A percentile compares a stretch with the other conserved stretches of the same genome.
Evolutionary conservation across 1,284 basidiomycete genomes (phyloP).

Genomic region (Ganoderma leucocontextum): DNA sequence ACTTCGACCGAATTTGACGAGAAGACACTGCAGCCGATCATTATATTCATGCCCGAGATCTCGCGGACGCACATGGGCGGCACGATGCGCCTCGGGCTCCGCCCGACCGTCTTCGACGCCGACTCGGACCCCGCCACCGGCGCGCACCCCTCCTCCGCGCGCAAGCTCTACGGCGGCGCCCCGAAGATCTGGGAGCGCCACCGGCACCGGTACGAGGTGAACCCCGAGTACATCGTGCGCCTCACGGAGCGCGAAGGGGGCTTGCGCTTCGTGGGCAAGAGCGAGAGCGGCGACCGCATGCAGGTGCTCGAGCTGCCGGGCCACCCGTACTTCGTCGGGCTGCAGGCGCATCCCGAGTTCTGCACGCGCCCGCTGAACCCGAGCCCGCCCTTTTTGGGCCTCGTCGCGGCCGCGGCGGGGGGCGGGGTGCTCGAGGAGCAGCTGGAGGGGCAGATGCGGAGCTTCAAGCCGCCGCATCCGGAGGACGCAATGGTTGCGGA

Average conservation of each 20-base stretch:
- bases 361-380: slow-evolving; percentile 99
- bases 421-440: slow-evolving; percentile 76
- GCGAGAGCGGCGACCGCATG: slow-evolving; percentile 97
- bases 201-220: slow-evolving; percentile 97
- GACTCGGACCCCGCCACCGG: slow-evolving; percentile 41
- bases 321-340: slow-evolving; percentile 94
- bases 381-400: slow-evolving; percentile 96
- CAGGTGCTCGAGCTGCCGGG: slow-evolving; percentile 93
- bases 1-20: slow-evolving; percentile 86
- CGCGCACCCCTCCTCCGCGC: slow-evolving; percentile 71
- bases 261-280: slow-evolving; percentile 89
- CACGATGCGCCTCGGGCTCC: slow-evolving; percentile 96
- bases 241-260: slow-evolving; percentile 70
- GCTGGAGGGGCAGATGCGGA: slow-evolving; percentile 66
- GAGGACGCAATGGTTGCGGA: slow-evolving; percentile 59
- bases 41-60: slow-evolving; percentile 99
- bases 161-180: slow-evolving; percentile 88
- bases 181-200: slow-evolving; percentile 96
- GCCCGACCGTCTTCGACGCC: slow-evolving; percentile 90
- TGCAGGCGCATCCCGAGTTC: slow-evolving; percentile 99
- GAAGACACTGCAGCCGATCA: slow-evolving; percentile 71
- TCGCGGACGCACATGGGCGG: slow-evolving; percentile 98
- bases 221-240: slow-evolving; percentile 85
- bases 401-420: slow-evolving; percentile 89
- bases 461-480: slow-evolving; percentile 60